A percentile compares a stretch with the other conserved stretches of the same genome.
Evolutionary conservation across 495 filamentous ascomycete species (phyloP).

Genomic region (Apiosordaria backusii): DNA sequence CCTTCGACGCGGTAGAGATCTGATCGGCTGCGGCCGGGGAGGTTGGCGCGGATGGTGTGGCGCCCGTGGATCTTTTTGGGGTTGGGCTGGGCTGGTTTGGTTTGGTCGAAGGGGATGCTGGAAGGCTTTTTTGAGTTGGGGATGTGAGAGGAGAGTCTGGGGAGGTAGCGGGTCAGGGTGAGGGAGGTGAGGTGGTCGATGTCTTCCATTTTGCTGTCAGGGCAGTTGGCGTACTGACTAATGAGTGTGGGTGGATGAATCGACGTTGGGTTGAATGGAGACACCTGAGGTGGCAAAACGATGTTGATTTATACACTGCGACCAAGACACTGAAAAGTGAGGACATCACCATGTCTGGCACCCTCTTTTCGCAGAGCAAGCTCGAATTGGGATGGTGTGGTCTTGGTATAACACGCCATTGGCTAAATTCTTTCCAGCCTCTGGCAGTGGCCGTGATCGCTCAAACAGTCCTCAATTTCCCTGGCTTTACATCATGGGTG

Average conservation of each 20-base stretch:
- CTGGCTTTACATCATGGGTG: no score
- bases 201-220: not conserved
- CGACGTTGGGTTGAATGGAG: not conserved
- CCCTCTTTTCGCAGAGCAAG: not conserved
- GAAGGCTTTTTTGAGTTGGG: not conserved
- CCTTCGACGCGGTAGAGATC: not conserved
- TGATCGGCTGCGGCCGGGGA: not conserved
- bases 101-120: not conserved
- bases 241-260: not conserved
- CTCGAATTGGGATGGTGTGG: not conserved
- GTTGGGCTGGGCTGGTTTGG: not conserved
- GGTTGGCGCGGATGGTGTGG: not conserved
- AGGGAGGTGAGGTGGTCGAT: not conserved
- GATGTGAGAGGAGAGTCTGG: not conserved
- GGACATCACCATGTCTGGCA: not conserved
- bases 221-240: not conserved
- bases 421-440: not conserved
- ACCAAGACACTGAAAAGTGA: not conserved
- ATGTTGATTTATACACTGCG: not conserved
- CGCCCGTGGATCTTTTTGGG: not conserved
- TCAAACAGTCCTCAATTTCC: not conserved
- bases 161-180: not conserved
- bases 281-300: not conserved
- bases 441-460: not conserved
- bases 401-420: not conserved